Evolutionary conservation across 495 filamentous ascomycete species (phyloP).

Genomic region (Penicillium macrosclerotiorum): DNA sequence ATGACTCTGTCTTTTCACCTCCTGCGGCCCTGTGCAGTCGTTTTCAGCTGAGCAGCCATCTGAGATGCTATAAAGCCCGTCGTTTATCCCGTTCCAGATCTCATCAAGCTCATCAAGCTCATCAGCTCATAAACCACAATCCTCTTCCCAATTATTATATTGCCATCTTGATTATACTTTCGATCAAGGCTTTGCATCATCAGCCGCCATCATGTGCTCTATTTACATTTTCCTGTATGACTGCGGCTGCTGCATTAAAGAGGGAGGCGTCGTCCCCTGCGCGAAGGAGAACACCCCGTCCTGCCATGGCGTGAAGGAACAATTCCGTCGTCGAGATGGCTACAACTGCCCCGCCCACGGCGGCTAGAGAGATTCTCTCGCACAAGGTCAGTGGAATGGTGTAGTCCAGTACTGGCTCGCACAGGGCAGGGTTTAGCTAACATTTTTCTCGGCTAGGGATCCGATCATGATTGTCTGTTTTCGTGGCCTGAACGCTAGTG

Average conservation of each 20-base stretch:
- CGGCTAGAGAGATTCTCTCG: slow-evolving; percentile 18
- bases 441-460: too few relatives aligned
- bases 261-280: slow-evolving; percentile 38
- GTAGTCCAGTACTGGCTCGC: neutral
- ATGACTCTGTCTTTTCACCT: slow-evolving; percentile 6
- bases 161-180: too few relatives aligned
- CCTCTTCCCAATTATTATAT: too few relatives aligned
- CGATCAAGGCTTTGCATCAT: too few relatives aligned
- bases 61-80: slow-evolving; percentile 18
- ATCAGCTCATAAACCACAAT: too few relatives aligned
- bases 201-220: slow-evolving; percentile 42
- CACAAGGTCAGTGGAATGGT: slow-evolving; percentile 3
- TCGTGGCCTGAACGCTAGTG: too few relatives aligned
- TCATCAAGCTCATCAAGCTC: too few relatives aligned
- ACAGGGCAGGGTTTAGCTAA: slow-evolving; percentile 1
- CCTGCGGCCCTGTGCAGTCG: slow-evolving; percentile 16
- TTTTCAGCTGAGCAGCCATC: slow-evolving; percentile 1
- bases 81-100: slow-evolving; percentile 14
- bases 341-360: slow-evolving; percentile 40
- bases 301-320: slow-evolving; percentile 37
- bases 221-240: slow-evolving; percentile 44
- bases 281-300: slow-evolving; percentile 31
- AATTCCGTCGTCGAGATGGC: slow-evolving; percentile 33
- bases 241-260: slow-evolving; percentile 39
- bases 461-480: neutral